phyloP scores from a whole-genome alignment of 2,329 filamentous ascomycete genomes.

The Aspergillus sojae region DNA sequence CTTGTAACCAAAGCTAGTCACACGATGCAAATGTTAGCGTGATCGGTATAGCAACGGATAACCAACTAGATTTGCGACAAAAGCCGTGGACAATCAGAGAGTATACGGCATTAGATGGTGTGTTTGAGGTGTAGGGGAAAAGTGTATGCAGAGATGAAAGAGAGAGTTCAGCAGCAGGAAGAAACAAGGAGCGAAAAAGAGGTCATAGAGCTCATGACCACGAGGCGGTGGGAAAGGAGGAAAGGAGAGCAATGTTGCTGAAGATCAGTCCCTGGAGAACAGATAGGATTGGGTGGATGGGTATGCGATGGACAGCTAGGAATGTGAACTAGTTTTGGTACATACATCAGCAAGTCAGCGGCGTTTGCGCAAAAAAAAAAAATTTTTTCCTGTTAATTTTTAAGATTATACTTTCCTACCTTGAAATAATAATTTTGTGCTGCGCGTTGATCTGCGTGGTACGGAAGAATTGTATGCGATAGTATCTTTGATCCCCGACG shows the following conservation, averaged over 20 bases:
- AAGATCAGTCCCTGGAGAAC: conserved; percentile 15
- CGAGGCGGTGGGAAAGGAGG: conserved; percentile 21
- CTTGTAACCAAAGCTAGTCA: not conserved
- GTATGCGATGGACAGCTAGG: conserved; percentile 21
- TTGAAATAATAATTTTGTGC: conserved; percentile 7
- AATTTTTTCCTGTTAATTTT: conserved; percentile 2
- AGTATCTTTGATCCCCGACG: conserved; percentile 3
- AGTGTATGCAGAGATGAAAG: not conserved
- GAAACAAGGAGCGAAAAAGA: conserved; percentile 17
- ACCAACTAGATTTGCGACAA: not conserved
- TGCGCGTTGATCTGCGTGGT: conserved; percentile 19
- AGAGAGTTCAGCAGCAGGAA: conserved; percentile 12
- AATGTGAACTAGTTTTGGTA: conserved; percentile 24
- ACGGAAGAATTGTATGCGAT: conserved; percentile 8
- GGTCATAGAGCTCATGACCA: conserved; percentile 22
- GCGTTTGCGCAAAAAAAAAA: conserved; percentile 6
- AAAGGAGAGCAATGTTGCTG: conserved; percentile 16
- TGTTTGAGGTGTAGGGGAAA: not conserved
- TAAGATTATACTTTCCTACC: not conserved
- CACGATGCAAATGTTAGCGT: not conserved
- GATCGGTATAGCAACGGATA: not conserved
- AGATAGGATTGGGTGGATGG: conserved; percentile 20
- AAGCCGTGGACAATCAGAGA: not conserved
- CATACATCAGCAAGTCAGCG: conserved; percentile 12
- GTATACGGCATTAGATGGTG: not conserved